A percentile compares a stretch with the other conserved stretches of the same genome.
These are phyloP conservation scores for Fusarium sp. DNA, from an alignment of 2,329 filamentous ascomycete species.

Conservation along the genomic window DNA sequence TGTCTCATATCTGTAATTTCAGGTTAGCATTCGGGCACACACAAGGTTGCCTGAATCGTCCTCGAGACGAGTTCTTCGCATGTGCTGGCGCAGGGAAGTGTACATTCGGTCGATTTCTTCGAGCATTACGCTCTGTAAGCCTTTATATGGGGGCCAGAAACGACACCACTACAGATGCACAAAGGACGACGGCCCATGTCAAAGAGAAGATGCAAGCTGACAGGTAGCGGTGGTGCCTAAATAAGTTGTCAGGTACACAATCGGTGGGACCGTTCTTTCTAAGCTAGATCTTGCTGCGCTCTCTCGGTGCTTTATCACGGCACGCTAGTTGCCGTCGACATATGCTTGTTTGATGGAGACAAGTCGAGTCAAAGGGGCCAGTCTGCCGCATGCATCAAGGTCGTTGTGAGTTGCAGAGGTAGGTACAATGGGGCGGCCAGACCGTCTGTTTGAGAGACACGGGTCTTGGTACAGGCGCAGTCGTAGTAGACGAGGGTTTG, in stretches of 20 bases:
- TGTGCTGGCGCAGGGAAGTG: slow-evolving; percentile 21
- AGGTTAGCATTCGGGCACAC: background rate
- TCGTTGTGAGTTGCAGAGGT: background rate
- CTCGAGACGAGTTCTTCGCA: background rate
- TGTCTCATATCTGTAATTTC: slow-evolving; percentile 8
- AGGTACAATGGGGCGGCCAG: background rate
- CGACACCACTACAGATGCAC: slow-evolving; percentile 1
- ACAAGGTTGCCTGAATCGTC: background rate
- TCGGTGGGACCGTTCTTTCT: slow-evolving; percentile 6
- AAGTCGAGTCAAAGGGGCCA: slow-evolving; percentile 14
- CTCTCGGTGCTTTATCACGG: slow-evolving; percentile 29
- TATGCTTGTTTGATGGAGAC: slow-evolving; percentile 36
- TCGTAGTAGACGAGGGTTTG: slow-evolving; percentile 9
- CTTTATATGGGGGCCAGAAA: slow-evolving; percentile 19
- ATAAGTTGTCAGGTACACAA: background rate
- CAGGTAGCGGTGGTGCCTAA: background rate
- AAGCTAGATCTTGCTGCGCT: slow-evolving; percentile 19
- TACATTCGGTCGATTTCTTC: slow-evolving; percentile 8
- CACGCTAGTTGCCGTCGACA: slow-evolving; percentile 14
- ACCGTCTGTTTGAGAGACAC: slow-evolving; percentile 8
- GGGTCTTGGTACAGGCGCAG: slow-evolving; percentile 1
- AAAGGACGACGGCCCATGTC: background rate
- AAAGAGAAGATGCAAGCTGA: background rate
- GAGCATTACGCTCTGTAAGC: background rate
- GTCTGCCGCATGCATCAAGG: background rate